A percentile compares a stretch with the other conserved stretches of the same genome.
Evolutionary conservation across 148 eudicot species (phyloP).

Genomic region (Suaeda aralocaspica): DNA sequence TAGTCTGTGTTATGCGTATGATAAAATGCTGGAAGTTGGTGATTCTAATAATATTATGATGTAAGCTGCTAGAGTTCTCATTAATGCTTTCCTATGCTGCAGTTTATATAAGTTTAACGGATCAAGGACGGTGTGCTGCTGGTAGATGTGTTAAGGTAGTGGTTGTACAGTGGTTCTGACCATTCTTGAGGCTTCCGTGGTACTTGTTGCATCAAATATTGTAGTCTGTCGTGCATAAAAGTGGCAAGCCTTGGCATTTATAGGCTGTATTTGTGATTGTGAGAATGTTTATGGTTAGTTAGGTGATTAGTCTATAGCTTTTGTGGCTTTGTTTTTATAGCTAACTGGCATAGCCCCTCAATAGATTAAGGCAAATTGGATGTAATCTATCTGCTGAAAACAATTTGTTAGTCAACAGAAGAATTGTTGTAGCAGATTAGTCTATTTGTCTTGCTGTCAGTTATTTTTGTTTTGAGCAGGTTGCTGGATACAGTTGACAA

Average conservation of each 20-base stretch:
- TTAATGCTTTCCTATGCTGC: not conserved
- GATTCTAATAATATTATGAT: not conserved
- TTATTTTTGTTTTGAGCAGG: not conserved
- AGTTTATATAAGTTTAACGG: not conserved
- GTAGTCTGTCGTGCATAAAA: slow-evolving; percentile 6
- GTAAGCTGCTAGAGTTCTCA: not conserved
- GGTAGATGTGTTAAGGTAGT: not conserved
- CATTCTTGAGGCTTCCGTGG: slow-evolving; percentile 27
- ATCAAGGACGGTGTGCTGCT: slow-evolving; percentile 5
- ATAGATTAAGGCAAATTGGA: slow-evolving; percentile 3
- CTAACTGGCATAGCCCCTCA: slow-evolving; percentile 8
- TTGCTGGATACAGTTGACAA: not conserved
- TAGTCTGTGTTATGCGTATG: too few relatives aligned
- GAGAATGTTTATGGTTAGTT: slow-evolving; percentile 9
- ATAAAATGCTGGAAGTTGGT: not conserved
- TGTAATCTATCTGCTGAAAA: not conserved
- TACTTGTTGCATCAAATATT: not conserved
- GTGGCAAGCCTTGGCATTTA: slow-evolving; percentile 10
- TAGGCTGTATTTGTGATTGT: slow-evolving; percentile 16
- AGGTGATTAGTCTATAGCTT: slow-evolving; percentile 17
- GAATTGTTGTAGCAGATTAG: not conserved
- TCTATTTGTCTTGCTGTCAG: not conserved
- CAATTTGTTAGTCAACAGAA: not conserved
- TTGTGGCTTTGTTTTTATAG: slow-evolving; percentile 13
- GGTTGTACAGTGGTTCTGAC: slow-evolving; percentile 29